phyloP scores from a whole-genome alignment of 129 eudicot genomes.

The Saposhnikovia divaricata region DNA sequence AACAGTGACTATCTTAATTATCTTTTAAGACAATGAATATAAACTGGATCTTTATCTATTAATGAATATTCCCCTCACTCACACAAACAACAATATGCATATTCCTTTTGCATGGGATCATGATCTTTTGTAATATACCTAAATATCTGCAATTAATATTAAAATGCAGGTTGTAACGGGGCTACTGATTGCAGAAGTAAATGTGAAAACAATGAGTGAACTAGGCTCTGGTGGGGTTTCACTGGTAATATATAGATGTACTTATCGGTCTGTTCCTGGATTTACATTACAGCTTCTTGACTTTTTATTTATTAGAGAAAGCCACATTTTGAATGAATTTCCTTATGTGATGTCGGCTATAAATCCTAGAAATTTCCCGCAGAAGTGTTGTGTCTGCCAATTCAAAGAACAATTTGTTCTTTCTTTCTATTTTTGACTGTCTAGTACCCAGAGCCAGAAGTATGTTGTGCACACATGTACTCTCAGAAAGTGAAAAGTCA shows the following conservation, averaged over 20 bases:
- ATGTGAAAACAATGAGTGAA: conserved; percentile 93
- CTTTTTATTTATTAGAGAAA: neutral
- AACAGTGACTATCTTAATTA: neutral
- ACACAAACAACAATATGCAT: neutral
- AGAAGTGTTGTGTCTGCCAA: neutral
- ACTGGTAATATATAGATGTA: conserved; percentile 46
- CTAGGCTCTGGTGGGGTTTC: conserved; percentile 97
- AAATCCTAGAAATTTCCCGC: neutral
- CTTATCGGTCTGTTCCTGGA: neutral
- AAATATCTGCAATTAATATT: neutral
- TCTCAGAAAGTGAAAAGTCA: neutral
- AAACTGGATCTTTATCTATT: too few species aligned
- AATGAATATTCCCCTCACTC: neutral
- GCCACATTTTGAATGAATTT: neutral
- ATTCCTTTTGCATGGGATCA: neutral
- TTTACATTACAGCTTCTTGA: neutral
- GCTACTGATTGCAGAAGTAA: conserved; percentile 88
- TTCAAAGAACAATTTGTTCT: neutral
- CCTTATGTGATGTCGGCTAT: neutral
- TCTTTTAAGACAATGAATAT: neutral
- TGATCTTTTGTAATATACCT: neutral
- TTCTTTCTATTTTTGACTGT: neutral
- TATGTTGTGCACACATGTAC: neutral
- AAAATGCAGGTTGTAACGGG: conserved; percentile 82
- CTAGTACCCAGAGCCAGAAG: neutral